A percentile compares a stretch with the other conserved stretches of the same genome.
phyloP scores from a whole-genome alignment of 2,329 filamentous ascomycete genomes.

The Neonectria coccinea region DNA sequence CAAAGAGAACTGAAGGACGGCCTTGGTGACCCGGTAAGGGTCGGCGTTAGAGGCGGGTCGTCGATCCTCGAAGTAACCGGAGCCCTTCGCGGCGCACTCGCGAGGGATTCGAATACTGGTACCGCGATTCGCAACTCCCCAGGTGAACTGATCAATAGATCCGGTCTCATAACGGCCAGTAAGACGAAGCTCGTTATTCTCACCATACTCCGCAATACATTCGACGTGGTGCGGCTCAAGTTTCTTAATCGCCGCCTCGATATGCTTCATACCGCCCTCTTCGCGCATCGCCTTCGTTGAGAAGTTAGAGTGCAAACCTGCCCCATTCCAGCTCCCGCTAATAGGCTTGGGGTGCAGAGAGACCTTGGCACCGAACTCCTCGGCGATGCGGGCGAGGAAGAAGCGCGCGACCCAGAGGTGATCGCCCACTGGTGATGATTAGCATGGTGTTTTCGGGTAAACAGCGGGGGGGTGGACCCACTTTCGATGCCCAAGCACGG shows the following conservation, averaged over 20 bases:
- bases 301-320: constrained; percentile 89
- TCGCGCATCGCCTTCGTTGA: constrained; percentile 88
- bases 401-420: constrained; percentile 91
- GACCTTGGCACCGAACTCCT: constrained; percentile 97
- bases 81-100: constrained; percentile 85
- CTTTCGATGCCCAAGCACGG: constrained; percentile 88
- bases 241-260: constrained; percentile 88
- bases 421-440: constrained; percentile 78
- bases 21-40: constrained; percentile 84
- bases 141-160: constrained; percentile 91
- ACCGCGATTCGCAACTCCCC: constrained; percentile 92
- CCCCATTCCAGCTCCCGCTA: constrained; percentile 99
- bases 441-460: constrained; percentile 30
- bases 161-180: constrained; percentile 96
- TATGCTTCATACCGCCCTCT: constrained; percentile 95
- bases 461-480: constrained; percentile 56
- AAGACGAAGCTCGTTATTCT: constrained; percentile 94
- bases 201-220: constrained; percentile 94
- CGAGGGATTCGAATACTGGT: constrained; percentile 93
- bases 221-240: constrained; percentile 81
- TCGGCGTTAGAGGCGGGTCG: constrained; percentile 87
- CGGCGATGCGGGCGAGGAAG: constrained; percentile 88
- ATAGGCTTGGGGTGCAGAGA: constrained; percentile 94
- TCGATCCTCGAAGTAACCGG: constrained; percentile 93
- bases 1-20: constrained; percentile 60